Evolutionary conservation across 768 basidiomycete genomes (phyloP).

Genomic region (Lactarius tabidus): DNA sequence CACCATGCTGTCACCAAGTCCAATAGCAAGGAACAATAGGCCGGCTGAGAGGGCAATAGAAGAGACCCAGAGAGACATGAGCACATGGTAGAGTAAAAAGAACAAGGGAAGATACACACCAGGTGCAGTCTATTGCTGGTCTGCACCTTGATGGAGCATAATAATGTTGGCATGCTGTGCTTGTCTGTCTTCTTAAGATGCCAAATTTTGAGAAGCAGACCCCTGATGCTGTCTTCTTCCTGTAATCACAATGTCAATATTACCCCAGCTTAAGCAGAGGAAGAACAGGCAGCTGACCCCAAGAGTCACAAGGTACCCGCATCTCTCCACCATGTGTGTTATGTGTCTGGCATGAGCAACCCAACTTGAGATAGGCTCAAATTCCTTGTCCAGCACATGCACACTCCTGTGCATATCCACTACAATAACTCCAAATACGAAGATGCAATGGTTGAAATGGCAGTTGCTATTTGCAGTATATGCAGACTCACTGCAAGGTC

Average conservation of each 20-base stretch:
- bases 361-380: constrained; percentile 71
- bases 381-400: constrained; percentile 70
- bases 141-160: constrained; percentile 75
- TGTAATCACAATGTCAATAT: constrained; percentile 30
- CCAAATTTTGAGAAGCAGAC: constrained; percentile 85
- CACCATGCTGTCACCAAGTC: constrained; percentile 90
- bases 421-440: constrained; percentile 67
- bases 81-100: constrained; percentile 2
- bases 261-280: constrained; percentile 5
- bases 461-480: constrained; percentile 66
- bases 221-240: constrained; percentile 70
- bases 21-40: constrained; percentile 83
- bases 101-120: constrained; percentile 36
- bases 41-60: constrained; percentile 73
- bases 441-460: constrained; percentile 66
- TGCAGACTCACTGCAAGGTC: constrained; percentile 73
- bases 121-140: constrained; percentile 75
- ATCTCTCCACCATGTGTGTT: constrained; percentile 81
- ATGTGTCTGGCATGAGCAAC: constrained; percentile 79
- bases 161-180: constrained; percentile 55
- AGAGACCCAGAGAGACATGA: constrained; percentile 38
- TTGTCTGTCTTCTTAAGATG: constrained; percentile 70
- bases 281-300: constrained; percentile 55
- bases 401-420: constrained; percentile 85
- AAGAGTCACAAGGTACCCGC: constrained; percentile 79